These are phyloP conservation scores for Backusella morwellensis DNA, from an alignment of 192 early-diverging fungal species.

Conservation along the genomic window DNA sequence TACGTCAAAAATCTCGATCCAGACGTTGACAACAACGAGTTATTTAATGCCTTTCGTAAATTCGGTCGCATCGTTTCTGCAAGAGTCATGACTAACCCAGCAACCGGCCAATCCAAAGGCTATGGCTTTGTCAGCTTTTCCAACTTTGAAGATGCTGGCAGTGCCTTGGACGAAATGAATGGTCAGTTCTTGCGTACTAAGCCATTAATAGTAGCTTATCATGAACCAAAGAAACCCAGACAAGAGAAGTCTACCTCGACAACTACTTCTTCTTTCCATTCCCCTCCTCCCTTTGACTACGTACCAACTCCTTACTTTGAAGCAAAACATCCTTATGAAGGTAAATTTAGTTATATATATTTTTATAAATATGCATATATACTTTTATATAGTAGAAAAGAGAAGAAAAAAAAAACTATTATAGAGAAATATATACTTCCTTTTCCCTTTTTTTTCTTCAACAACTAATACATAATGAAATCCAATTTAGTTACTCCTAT, in stretches of 20 bases:
- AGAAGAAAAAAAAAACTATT: neutral
- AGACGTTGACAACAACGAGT: constrained; percentile 87
- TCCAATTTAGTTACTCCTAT: neutral
- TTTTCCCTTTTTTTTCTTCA: neutral
- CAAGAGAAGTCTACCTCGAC: constrained; percentile 20
- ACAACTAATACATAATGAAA: neutral
- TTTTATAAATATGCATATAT: neutral
- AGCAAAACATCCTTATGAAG: constrained; percentile 14
- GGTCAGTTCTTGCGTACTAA: constrained; percentile 74
- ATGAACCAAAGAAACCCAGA: constrained; percentile 89
- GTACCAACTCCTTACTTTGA: constrained; percentile 11
- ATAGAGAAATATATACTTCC: neutral
- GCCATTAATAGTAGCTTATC: constrained; percentile 88
- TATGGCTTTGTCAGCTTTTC: constrained; percentile 95
- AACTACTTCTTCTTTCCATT: constrained; percentile 9
- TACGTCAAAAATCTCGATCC: constrained; percentile 97
- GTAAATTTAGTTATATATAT: neutral
- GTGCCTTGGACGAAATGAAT: constrained; percentile 89
- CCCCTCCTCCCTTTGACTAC: constrained; percentile 15
- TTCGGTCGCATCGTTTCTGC: constrained; percentile 88
- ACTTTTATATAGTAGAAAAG: neutral
- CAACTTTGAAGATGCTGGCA: constrained; percentile 83
- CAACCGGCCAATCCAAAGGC: constrained; percentile 74
- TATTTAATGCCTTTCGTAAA: constrained; percentile 87
- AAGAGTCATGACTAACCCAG: constrained; percentile 78